These are phyloP conservation scores for Senecio squalidus DNA, from an alignment of 140 eudicot genomes.

Conservation along the genomic window DNA sequence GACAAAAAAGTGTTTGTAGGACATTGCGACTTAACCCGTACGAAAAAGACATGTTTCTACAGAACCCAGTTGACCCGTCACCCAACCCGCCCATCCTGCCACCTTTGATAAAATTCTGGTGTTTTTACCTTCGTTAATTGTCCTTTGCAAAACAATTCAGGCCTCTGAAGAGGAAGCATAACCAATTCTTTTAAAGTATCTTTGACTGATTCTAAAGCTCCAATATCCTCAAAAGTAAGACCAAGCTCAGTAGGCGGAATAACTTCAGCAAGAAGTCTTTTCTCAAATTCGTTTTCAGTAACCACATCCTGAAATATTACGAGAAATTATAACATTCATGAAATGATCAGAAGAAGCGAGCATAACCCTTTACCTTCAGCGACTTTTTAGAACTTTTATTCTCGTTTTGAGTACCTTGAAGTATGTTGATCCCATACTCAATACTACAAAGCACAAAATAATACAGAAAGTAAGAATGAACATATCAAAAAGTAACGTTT, in stretches of 20 bases:
- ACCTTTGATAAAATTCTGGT: not conserved
- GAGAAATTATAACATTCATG: not conserved
- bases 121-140: constrained; percentile 69
- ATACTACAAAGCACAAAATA: constrained; percentile 40
- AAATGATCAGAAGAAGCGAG: constrained; percentile 1
- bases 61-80: too few relatives aligned
- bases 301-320: constrained; percentile 59
- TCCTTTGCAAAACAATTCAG: too few relatives aligned
- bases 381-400: constrained; percentile 70
- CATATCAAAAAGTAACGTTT: too few relatives aligned
- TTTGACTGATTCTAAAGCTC: constrained; percentile 84
- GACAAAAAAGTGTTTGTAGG: too few relatives aligned
- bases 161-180: constrained; percentile 90
- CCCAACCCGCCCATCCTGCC: too few relatives aligned
- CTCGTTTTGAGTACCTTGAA: constrained; percentile 73
- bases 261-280: constrained; percentile 74
- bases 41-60: too few relatives aligned
- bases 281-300: constrained; percentile 87
- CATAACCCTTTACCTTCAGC: constrained; percentile 53
- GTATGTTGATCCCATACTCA: constrained; percentile 60
- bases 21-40: too few relatives aligned
- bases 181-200: constrained; percentile 88
- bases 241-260: constrained; percentile 91
- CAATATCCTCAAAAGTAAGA: constrained; percentile 89
- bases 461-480: not conserved